phyloP scores from a whole-genome alignment of 1,139 yeast species.

The Blastobotrys apis region DNA sequence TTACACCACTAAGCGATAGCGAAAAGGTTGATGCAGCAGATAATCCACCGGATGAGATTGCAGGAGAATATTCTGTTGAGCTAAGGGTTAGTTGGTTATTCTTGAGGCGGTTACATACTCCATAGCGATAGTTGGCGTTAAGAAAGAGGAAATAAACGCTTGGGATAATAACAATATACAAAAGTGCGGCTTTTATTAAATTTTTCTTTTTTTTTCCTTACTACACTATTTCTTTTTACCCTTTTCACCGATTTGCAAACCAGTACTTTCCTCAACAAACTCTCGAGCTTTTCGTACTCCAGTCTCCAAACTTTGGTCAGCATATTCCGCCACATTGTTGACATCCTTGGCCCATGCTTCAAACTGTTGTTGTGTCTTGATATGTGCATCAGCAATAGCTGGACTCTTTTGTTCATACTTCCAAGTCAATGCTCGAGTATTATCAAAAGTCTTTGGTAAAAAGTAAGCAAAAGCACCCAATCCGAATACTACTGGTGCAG shows the following conservation, averaged over 20 bases:
- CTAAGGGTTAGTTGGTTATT: too few species aligned
- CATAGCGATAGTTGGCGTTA: too few species aligned
- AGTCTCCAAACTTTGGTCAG: conserved; percentile 36
- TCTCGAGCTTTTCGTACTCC: conserved; percentile 46
- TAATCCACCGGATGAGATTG: conserved; percentile 9
- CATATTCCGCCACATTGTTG: conserved; percentile 38
- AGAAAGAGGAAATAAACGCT: too few species aligned
- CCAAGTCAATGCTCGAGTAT: conserved; percentile 61
- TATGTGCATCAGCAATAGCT: conserved; percentile 61
- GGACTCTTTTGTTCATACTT: conserved; percentile 66
- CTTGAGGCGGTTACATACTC: too few species aligned
- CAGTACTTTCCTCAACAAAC: conserved; percentile 57
- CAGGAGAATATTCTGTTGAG: conserved; percentile 10
- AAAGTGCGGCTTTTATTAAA: neutral
- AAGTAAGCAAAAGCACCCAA: conserved; percentile 65
- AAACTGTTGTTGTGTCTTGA: conserved; percentile 44
- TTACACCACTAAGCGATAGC: conserved; percentile 8
- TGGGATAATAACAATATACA: neutral
- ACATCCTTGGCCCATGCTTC: conserved; percentile 46
- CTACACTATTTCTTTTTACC: conserved; percentile 16
- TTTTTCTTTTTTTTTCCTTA: neutral
- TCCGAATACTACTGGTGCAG: conserved; percentile 66
- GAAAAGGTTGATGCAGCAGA: conserved; percentile 12
- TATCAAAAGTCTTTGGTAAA: conserved; percentile 71
- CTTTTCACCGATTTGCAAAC: conserved; percentile 56